Evolutionary conservation across 192 early-diverging fungal species (phyloP), one percentile per base, ranked within the genome.

Genomic region (Backusella tarrabulga): DNA sequence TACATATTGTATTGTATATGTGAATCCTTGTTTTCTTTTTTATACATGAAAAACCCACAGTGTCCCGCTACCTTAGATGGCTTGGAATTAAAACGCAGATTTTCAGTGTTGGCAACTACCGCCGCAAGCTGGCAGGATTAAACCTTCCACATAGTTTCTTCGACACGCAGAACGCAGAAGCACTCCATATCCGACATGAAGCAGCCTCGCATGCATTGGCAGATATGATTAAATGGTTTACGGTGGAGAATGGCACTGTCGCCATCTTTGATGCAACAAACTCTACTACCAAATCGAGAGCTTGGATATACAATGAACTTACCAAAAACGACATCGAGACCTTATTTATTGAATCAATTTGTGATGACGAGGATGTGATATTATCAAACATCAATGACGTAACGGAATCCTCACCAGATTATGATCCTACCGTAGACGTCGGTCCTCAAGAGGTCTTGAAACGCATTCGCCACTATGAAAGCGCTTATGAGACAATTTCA

Each of bases 51-150:
- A 42, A 72, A 8, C n/a, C 6, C 41, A 63, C 29, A 95, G 91
- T 95, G 41, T 90, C 95, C 74, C 93, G 97, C 46, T 99, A 98
- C 84, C 88, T 99, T 66, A 88, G 89, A 67, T 99, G 98, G 98
- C 87, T 99, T 54, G 95, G 98, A 15, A 93, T 99, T 77, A 92
- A 90, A 29, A 92, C 95, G 63, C 90, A 93, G 78, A 94, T 98
- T 34, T 99, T 98, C 87, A 98, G 98, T 76, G 97, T 99, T 26
- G 98, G 95, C 67, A 95, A 99, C 82, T 99, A 99, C 84, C 92
- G 97, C 14, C 89, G 97, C 54, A 90, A 95, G 74, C 79, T 95
- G 7, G 90, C 90, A 66, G 97, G 97, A 52, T 91, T 95, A 12
- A 83, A 88, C 74, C 86, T 92, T 67, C 84, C 87, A 67, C 94